A percentile compares a stretch with the other conserved stretches of the same genome.
Conservation (phyloP, 2,329 filamentous ascomycete genomes). For the Venturiaceae sp. region DNA sequence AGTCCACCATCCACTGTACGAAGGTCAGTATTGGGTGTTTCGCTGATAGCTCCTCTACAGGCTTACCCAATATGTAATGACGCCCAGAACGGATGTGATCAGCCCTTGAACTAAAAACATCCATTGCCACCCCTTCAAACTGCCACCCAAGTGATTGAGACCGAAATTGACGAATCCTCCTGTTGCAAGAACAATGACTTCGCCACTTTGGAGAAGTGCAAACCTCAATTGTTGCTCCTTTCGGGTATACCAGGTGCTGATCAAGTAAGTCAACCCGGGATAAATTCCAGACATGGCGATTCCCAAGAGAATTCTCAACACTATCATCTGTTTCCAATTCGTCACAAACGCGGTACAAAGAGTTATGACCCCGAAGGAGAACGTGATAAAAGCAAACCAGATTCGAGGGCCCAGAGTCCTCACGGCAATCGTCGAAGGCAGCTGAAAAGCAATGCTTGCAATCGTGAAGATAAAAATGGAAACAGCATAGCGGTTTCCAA, state of each 20-base stretch:
- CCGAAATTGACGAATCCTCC: slow-evolving; percentile 60
- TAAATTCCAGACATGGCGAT: slow-evolving; percentile 45
- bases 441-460: slow-evolving; percentile 56
- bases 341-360: slow-evolving; percentile 39
- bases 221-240: slow-evolving; percentile 56
- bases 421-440: slow-evolving; percentile 58
- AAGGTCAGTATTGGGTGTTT: no score
- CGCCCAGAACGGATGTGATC: slow-evolving; percentile 47
- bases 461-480: slow-evolving; percentile 67
- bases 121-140: slow-evolving; percentile 55
- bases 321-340: slow-evolving; percentile 40
- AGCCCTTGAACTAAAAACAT: slow-evolving; percentile 60
- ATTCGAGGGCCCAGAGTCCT: slow-evolving; percentile 53
- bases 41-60: no score
- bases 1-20: slow-evolving; percentile 57
- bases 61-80: slow-evolving; percentile 45
- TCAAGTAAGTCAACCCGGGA: slow-evolving; percentile 45
- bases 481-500: slow-evolving; percentile 56
- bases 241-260: slow-evolving; percentile 49
- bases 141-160: slow-evolving; percentile 51
- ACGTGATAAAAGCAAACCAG: slow-evolving; percentile 51
- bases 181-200: slow-evolving; percentile 56
- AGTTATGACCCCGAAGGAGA: slow-evolving; percentile 39
- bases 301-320: slow-evolving; percentile 41
- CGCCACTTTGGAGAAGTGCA: slow-evolving; percentile 53